Evolutionary conservation across 148 eudicot genomes (phyloP), one percentile per base, ranked within the genome.

Genomic region (Talinum fruticosum): DNA sequence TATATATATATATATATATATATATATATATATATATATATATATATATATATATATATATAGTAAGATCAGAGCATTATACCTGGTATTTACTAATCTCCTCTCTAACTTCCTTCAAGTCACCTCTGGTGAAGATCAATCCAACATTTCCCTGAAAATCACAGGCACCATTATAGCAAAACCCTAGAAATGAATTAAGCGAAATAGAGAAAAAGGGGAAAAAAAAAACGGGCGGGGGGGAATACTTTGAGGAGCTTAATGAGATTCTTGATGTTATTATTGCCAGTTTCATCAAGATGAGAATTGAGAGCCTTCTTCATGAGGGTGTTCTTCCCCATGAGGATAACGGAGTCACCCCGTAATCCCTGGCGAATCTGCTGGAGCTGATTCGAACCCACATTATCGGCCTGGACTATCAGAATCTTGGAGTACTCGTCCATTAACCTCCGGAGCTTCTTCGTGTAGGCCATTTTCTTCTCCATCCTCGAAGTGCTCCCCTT

Each of bases 321-420:
- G 75, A 90, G 83, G 3, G 91, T 90, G 37, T 90, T 90, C 78
- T 90, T 88, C 16, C 93, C 93, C 93, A 88, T 90, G 10, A 90
- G 32, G 41, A 90, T 83, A 26, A 90, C 45, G 0, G 88, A 90
- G 1, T 88, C 87, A 4, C 88, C 89, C 0, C 93, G 74, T 44
- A 90, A 68, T 1, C 93, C 93, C 23, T 74, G 35, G 6, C 93
- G 76, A 5, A 90, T 90, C 35, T 70, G 75, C 71, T 88, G 89
- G 18, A 90, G 70, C 79, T 90, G 89, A 30, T 86, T 90, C 7
- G 91, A 88, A 1, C 91, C 91, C 21, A 90, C 91, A 72, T 88
- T 88, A 29, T 90, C 89, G 8, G 89, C 93, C 0, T 71, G 77
- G 2, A 82, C 91, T 13, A 90, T 49, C 2, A 88, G 76, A 12